Conservation (phyloP, 257 asterid species). For the Orobanche coerulescens region DNA sequence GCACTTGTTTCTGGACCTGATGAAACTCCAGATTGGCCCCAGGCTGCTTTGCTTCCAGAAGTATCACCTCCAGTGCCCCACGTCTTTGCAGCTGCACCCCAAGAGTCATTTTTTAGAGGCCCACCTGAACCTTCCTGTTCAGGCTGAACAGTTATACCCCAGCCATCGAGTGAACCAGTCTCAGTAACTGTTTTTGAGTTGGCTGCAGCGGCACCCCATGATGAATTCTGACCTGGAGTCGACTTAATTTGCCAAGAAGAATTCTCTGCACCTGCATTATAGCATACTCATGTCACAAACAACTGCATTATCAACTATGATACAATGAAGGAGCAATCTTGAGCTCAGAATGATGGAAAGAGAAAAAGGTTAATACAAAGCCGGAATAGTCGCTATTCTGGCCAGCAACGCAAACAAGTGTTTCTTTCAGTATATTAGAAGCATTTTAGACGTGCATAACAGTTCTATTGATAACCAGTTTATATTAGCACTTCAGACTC, state of each 20-base stretch:
- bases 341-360: constrained; percentile 8
- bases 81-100: constrained; percentile 50
- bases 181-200: constrained; percentile 26
- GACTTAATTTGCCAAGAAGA: constrained; percentile 53
- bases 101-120: constrained; percentile 30
- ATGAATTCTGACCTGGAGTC: constrained; percentile 37
- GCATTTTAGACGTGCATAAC: background rate
- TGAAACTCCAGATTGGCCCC: constrained; percentile 40
- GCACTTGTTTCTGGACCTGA: constrained; percentile 32
- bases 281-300: constrained; percentile 1
- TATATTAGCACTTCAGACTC: background rate
- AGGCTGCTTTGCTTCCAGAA: constrained; percentile 35
- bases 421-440: background rate
- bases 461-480: constrained; percentile 10
- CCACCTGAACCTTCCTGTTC: constrained; percentile 24
- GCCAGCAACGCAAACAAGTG: constrained; percentile 12
- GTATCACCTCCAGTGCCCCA: constrained; percentile 33
- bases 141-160: constrained; percentile 52
- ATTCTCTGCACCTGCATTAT: constrained; percentile 32
- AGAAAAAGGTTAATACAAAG: constrained; percentile 14
- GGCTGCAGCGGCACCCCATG: constrained; percentile 68
- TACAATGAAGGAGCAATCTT: background rate
- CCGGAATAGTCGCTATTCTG: constrained; percentile 7
- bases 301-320: background rate
- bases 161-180: constrained; percentile 36